Base-by-base conservation (phyloP, 2,329 filamentous ascomycete genomes). In the Pseudogymnoascus sp. region DNA sequence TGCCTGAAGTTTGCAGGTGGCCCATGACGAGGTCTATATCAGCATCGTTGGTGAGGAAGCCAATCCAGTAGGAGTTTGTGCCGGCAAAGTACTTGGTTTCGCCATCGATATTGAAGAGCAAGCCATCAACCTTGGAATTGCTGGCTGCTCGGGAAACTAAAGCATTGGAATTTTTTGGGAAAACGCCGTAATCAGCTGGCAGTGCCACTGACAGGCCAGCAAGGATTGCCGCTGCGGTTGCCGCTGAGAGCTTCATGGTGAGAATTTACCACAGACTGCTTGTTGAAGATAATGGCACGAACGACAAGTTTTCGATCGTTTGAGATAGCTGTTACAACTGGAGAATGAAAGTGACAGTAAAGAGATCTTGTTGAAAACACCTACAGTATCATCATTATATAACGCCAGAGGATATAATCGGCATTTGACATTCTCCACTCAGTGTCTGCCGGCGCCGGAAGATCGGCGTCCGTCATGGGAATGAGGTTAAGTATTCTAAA, bases 31-130 rank as follows among this genome's bases (percentile, higher is more conserved):
- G 71, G 67, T 85, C 80, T 14, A 84, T 77, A 68, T 86, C 82
- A 11, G 71, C 75, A 65, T 82, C 74, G 63, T 80, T 79, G 65
- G 75, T 79, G 41, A 78, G 67, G 64, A 82, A 82, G 12, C 75
- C 74, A 60, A 82, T 77, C 78, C 80, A 84, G 72, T 83, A 83
- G 33, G 77, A 75, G 70, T 84, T 83, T 41, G 76, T 80, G n/a
- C 81, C 80, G 4, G 78, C 78, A 64, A 77, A 80, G 71, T 82
- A 79, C 22, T 73, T 72, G 30, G 76, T 74, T 59, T 74, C 68
- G 35, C 76, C 76, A 61, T 79, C 73, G 59, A 80, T 73, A 33
- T 68, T 69, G 66, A 78, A 77, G 45, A 69, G 62, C 2, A 68
- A 68, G 38, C 72, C 72, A 52, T 59, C 19, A 9, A 49, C 60